These are phyloP conservation scores for Populus simonii DNA, from an alignment of 345 rosid species.

Conservation along the genomic window DNA sequence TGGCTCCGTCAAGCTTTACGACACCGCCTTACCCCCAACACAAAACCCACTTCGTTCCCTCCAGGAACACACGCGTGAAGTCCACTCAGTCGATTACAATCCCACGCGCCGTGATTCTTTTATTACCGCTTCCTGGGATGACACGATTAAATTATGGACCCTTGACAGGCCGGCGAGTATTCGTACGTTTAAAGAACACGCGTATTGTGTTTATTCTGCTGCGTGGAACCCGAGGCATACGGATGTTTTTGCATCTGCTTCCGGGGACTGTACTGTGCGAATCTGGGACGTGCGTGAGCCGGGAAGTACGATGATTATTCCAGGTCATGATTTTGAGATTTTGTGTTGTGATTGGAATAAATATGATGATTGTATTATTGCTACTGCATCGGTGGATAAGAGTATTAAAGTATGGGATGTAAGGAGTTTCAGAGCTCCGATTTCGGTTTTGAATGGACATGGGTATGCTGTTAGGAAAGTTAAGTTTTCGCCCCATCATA, in stretches of 20 bases:
- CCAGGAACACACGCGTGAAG: slow-evolving; percentile 92
- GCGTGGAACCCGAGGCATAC: slow-evolving; percentile 87
- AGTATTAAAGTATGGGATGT: slow-evolving; percentile 83
- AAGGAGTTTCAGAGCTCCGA: slow-evolving; percentile 62
- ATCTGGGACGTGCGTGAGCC: slow-evolving; percentile 94
- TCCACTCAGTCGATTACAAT: slow-evolving; percentile 73
- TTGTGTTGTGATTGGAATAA: slow-evolving; percentile 90
- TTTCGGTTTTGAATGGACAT: slow-evolving; percentile 73
- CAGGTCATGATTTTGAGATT: slow-evolving; percentile 80
- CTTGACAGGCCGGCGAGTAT: slow-evolving; percentile 79
- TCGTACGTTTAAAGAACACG: slow-evolving; percentile 85
- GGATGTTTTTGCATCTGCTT: slow-evolving; percentile 87
- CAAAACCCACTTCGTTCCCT: slow-evolving; percentile 75
- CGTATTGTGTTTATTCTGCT: slow-evolving; percentile 80
- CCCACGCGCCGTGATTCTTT: slow-evolving; percentile 94
- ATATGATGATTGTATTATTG: slow-evolving; percentile 77
- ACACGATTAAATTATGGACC: slow-evolving; percentile 85
- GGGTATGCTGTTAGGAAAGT: slow-evolving; percentile 83
- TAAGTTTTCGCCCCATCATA: slow-evolving; percentile 79
- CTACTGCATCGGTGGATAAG: slow-evolving; percentile 78
- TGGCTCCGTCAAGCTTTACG: slow-evolving; percentile 86
- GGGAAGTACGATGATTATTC: slow-evolving; percentile 85
- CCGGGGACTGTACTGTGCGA: slow-evolving; percentile 78
- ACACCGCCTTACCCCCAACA: slow-evolving; percentile 65
- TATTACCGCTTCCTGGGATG: slow-evolving; percentile 88